Evolutionary conservation across 306 rosid genomes (phyloP), one percentile per base, ranked within the genome.

Genomic region (Spatholobus suberectus): DNA sequence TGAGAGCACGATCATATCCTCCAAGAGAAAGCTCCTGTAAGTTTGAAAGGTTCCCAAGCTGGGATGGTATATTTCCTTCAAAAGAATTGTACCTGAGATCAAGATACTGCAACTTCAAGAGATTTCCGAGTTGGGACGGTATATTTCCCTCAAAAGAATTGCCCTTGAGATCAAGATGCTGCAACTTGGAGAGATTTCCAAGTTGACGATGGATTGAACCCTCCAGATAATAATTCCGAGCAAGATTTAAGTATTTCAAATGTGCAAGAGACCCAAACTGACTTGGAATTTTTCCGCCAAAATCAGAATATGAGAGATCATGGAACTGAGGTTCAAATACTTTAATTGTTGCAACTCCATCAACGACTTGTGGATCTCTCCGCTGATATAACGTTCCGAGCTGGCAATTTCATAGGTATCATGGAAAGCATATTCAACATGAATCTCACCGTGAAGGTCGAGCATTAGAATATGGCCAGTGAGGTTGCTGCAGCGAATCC

Each of bases 121-220:
- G 86, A 2, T 63, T 78, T 32, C 86, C 80, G 40, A 84, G 81
- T 58, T 84, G 84, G 55, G 37, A 9, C 81, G 84, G 9, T n/a
- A n/a, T n/a, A 79, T 44, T 0, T 81, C 84, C 40, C 0, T 49
- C 1, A 84, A 37, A n/a, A n/a, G 0, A 0, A 74, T 73, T 79
- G 1, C 0, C 0, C 0, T 13, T 7, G 24, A 84, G 76, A 74
- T 57, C 51, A 67, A 79, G 81, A 70, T 79, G 21, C 14, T 66
- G 73, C 66, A 84, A 67, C 0, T 12, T 8, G 0, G 87, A 79
- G 8, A 78, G 46, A 55, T 77, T 77, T 49, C 86, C 86, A 5
- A 83, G 82, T 14, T 59, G 70, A 61, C 76, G 32, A 29, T 1
- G 32, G 59, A 79, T 68, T 4, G 72, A n/a, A 18, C 83, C 77